These are phyloP conservation scores for Kwoniella mangroviensis DNA, from an alignment of 768 basidiomycete genomes.

Conservation along the genomic window DNA sequence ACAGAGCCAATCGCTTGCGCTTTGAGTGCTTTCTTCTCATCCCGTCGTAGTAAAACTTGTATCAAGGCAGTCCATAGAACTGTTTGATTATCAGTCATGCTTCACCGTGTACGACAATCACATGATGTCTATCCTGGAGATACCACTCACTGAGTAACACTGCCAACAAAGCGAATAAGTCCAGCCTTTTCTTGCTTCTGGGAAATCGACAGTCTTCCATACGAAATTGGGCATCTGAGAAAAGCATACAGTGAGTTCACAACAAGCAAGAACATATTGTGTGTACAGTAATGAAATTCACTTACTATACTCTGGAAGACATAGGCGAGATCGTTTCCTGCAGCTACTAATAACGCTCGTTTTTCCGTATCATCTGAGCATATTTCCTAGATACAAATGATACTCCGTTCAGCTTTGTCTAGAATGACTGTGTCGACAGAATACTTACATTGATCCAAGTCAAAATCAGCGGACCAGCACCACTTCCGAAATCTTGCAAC, in stretches of 20 bases:
- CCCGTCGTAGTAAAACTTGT: slow-evolving; percentile 18
- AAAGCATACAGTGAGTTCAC: not conserved
- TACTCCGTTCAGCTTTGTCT: not conserved
- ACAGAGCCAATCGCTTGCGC: not conserved
- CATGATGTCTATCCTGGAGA: too few species aligned
- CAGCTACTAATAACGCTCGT: slow-evolving; percentile 39
- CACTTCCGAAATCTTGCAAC: slow-evolving; percentile 25
- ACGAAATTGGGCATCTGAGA: slow-evolving; percentile 43
- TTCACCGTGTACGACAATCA: too few species aligned
- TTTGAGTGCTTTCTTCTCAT: slow-evolving; percentile 17
- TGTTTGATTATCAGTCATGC: not conserved
- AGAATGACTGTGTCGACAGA: too few species aligned
- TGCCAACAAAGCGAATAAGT: slow-evolving; percentile 33
- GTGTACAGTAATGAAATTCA: not conserved
- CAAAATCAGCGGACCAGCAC: slow-evolving; percentile 39
- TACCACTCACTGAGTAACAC: slow-evolving; percentile 36
- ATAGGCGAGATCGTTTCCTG: slow-evolving; percentile 45
- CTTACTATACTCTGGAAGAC: slow-evolving; percentile 42
- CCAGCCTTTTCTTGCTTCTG: slow-evolving; percentile 41
- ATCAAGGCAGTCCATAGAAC: slow-evolving; percentile 31
- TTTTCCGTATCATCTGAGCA: slow-evolving; percentile 39
- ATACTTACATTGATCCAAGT: slow-evolving; percentile 42
- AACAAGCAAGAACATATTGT: not conserved
- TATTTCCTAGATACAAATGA: slow-evolving; percentile 12
- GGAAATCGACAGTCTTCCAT: slow-evolving; percentile 48